phyloP scores from a whole-genome alignment of 805 yeast species.

The Wickerhamiella allomyrinae region DNA sequence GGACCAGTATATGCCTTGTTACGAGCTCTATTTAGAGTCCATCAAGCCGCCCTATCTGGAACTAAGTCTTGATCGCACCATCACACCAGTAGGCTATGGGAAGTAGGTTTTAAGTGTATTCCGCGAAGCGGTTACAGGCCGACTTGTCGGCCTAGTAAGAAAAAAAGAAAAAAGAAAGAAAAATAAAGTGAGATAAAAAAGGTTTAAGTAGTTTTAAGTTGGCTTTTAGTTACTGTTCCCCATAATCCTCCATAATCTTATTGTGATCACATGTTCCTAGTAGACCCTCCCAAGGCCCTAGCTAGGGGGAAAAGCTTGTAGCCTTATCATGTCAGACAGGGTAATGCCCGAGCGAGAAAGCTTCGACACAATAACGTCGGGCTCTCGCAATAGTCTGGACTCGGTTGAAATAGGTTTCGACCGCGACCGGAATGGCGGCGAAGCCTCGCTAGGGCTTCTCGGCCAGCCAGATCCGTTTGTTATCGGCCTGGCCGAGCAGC shows the following conservation, averaged over 20 bases:
- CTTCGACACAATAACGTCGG: neutral
- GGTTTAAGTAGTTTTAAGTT: too few relatives aligned
- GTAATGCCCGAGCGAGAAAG: neutral
- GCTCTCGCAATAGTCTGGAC: conserved; percentile 1
- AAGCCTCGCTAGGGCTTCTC: conserved; percentile 11
- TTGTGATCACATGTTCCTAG: too few relatives aligned
- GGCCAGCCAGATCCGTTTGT: conserved; percentile 17
- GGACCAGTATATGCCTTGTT: conserved; percentile 76
- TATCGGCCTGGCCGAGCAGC: conserved; percentile 13
- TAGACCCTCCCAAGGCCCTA: too few relatives aligned
- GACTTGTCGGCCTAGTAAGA: too few relatives aligned
- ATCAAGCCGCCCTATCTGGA: neutral
- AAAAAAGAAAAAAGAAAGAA: too few relatives aligned
- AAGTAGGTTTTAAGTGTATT: too few relatives aligned
- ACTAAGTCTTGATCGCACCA: neutral
- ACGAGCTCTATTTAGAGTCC: conserved; percentile 40
- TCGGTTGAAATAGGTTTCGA: conserved; percentile 7
- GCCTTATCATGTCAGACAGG: too few relatives aligned
- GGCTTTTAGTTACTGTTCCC: too few relatives aligned
- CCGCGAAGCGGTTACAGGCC: too few relatives aligned
- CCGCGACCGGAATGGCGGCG: neutral
- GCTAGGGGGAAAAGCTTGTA: too few relatives aligned
- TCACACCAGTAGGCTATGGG: neutral
- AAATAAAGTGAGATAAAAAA: too few relatives aligned
- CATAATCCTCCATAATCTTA: too few relatives aligned